These are phyloP conservation scores for Rhodosporidiobolus odoratus DNA, from an alignment of 768 basidiomycete genomes.

Conservation along the genomic window DNA sequence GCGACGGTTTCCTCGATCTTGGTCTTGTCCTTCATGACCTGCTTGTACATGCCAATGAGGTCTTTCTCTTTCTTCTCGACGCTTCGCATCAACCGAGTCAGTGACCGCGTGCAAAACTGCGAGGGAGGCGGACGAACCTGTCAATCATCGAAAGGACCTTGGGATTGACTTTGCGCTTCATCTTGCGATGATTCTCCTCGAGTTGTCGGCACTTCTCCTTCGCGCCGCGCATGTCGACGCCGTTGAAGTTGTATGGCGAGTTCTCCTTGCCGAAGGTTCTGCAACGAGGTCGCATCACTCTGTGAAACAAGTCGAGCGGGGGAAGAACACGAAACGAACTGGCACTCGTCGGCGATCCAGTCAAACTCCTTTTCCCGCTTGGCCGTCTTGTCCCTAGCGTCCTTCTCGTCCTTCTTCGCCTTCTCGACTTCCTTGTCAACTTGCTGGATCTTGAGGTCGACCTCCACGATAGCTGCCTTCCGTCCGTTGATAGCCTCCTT, in stretches of 20 bases:
- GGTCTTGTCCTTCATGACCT: conserved; percentile 82
- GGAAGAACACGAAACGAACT: conserved; percentile 55
- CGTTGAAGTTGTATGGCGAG: conserved; percentile 72
- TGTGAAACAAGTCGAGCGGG: background rate
- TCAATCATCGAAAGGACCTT: conserved; percentile 97
- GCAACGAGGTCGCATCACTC: conserved; percentile 9
- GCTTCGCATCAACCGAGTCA: conserved; percentile 49
- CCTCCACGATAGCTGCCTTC: conserved; percentile 63
- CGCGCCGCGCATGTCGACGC: conserved; percentile 59
- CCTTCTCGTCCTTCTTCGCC: conserved; percentile 61
- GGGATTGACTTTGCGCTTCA: conserved; percentile 93
- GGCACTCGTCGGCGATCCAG: conserved; percentile 83
- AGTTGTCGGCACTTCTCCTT: conserved; percentile 66
- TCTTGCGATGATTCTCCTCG: conserved; percentile 68
- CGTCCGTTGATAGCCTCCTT: conserved; percentile 76
- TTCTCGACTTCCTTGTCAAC: conserved; percentile 64
- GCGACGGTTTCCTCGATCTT: conserved; percentile 93
- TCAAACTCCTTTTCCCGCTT: conserved; percentile 73
- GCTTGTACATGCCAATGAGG: conserved; percentile 80
- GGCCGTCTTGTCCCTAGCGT: conserved; percentile 54
- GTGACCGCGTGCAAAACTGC: too few species aligned
- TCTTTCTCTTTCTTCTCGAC: conserved; percentile 87
- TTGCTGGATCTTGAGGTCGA: conserved; percentile 61
- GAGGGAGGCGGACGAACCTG: conserved; percentile 52
- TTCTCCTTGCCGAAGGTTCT: conserved; percentile 80